These are phyloP conservation scores for Pyrenochaeta sp. DNA, from an alignment of 2,329 filamentous ascomycete species.

Conservation along the genomic window DNA sequence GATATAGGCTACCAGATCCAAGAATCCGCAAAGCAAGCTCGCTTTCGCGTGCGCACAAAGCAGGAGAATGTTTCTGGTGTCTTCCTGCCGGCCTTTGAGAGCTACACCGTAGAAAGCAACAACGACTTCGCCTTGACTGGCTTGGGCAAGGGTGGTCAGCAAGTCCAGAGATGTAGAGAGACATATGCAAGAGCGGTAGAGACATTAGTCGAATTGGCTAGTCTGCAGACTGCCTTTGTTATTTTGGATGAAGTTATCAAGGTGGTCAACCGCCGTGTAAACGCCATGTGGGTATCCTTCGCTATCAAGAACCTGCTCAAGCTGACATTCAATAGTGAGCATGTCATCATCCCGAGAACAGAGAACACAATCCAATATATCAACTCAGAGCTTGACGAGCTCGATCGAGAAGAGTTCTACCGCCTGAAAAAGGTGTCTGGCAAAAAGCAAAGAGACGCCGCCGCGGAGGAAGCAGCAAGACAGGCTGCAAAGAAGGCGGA, in stretches of 20 bases:
- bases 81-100: constrained; percentile 91
- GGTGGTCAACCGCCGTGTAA: constrained; percentile 97
- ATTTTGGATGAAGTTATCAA: constrained; percentile 99
- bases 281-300: constrained; percentile 76
- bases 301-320: neutral
- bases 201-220: constrained; percentile 92
- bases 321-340: constrained; percentile 65
- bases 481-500: constrained; percentile 55
- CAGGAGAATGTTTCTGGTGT: constrained; percentile 99
- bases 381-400: constrained; percentile 96
- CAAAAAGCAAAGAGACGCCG: constrained; percentile 67
- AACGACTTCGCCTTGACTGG: constrained; percentile 97
- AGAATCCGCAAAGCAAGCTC: constrained; percentile 90
- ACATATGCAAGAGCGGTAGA: constrained; percentile 96
- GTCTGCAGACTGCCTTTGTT: constrained; percentile 96
- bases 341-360: constrained; percentile 96
- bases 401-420: constrained; percentile 98
- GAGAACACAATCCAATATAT: constrained; percentile 99
- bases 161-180: constrained; percentile 93
- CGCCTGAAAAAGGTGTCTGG: constrained; percentile 91
- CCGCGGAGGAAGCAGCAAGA: constrained; percentile 46
- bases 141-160: constrained; percentile 94
- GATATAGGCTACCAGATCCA: constrained; percentile 96
- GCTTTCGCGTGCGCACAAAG: constrained; percentile 91
- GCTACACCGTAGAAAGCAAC: constrained; percentile 84